Evolutionary conservation across 2,329 filamentous ascomycete species (phyloP).

Genomic region (Penicillium hesseltinei): DNA sequence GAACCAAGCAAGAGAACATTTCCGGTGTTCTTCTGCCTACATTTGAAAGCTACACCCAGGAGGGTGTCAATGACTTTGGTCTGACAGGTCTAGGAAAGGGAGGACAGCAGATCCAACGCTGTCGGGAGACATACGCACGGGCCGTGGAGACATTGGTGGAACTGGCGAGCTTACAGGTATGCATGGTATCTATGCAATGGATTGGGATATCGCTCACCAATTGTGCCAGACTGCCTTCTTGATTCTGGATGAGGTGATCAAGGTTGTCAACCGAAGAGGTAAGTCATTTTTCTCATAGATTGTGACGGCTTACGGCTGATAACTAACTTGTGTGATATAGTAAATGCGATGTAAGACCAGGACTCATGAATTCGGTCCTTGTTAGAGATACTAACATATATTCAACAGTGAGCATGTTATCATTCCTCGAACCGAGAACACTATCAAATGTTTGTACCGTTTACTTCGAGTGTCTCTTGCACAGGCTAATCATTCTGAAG

Average conservation of each 20-base stretch:
- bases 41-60: conserved; percentile 86
- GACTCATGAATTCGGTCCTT: not conserved
- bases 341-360: conserved; percentile 79
- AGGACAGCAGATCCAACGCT: conserved; percentile 93
- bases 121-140: conserved; percentile 90
- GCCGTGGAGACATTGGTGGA: conserved; percentile 96
- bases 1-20: conserved; percentile 97
- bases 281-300: conserved; percentile 29
- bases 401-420: conserved; percentile 62
- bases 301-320: not conserved
- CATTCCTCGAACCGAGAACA: conserved; percentile 96
- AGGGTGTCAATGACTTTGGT: conserved; percentile 92
- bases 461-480: not conserved
- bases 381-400: conserved; percentile 15
- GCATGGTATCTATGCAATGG: conserved; percentile 7
- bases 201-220: conserved; percentile 11
- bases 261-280: conserved; percentile 96
- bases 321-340: conserved; percentile 47
- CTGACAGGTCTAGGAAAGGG: conserved; percentile 95
- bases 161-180: conserved; percentile 80
- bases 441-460: conserved; percentile 76
- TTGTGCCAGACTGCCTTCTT: conserved; percentile 78
- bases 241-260: conserved; percentile 97
- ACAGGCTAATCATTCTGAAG: conserved; percentile 40
- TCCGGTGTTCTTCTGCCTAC: conserved; percentile 91